Base-by-base conservation (phyloP, 2,329 filamentous ascomycete species). In the Pestalotiopsis sp. region DNA sequence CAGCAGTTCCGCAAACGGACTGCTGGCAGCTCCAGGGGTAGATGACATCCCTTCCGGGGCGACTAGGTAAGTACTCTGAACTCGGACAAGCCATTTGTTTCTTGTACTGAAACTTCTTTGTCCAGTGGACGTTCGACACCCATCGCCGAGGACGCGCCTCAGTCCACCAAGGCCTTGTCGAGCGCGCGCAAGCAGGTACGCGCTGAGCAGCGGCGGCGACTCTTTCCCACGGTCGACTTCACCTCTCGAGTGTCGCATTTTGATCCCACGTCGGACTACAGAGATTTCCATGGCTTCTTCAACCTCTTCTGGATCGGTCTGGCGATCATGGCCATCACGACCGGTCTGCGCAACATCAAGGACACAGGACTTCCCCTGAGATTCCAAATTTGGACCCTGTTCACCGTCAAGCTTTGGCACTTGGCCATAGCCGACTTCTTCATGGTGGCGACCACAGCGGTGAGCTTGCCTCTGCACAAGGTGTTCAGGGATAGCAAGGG, bases 261-360 rank as follows among this genome's bases (percentile, higher is more conserved):
- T 78, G 96, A 99, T 78, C 94, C 95, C 0, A 87, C 89, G 64
- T 97, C 93, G 80, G 94, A 97, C 76, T 95, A 98, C 79, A 91
- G 91, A 76, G 94, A 99, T 81, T 99, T 99, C 79, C 90, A 94
- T 75, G 96, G 96, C 78, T 99, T 99, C 87, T 99, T 98, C 83
- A 93, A 96, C 67, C 88, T 99, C 49, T 99, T 99, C 83, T 99
- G 96, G 96, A 95, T 99, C 72, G 94, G 94, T 11, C 86, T 99
- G 69, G 93, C 93, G 73, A 97, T 99, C 80, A 97, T 99, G 95
- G 94, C 95, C 75, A 91, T 97, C 71, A 98, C 95, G 2, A 93
- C 93, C n/a, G 93, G 94, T 85, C 82, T 98, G 76, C 90, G 95
- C 75, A 98, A 97, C 80, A 89, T 96, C 77, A 97, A 95, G 80